Conservation (phyloP, 2,329 filamentous ascomycete genomes). For the Cladosporium sp. region DNA sequence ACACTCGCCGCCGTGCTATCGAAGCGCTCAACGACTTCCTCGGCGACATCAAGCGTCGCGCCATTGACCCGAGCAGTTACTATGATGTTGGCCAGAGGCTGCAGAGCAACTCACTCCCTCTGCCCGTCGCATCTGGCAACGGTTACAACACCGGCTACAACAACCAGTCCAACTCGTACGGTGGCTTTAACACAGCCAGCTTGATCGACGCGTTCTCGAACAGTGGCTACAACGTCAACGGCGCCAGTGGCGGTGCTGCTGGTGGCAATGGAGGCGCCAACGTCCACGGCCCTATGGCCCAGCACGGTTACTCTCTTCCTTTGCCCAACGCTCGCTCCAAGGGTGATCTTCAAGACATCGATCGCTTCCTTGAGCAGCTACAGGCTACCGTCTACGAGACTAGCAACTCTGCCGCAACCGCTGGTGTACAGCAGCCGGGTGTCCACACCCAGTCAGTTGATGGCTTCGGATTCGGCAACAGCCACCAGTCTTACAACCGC, state of each 20-base stretch:
- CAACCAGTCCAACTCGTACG: constrained; percentile 29
- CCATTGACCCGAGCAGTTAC: constrained; percentile 88
- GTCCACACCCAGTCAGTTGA: constrained; percentile 58
- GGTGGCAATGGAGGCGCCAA: constrained; percentile 49
- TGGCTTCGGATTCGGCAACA: constrained; percentile 53
- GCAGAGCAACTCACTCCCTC: constrained; percentile 64
- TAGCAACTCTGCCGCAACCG: constrained; percentile 71
- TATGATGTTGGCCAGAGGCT: constrained; percentile 87
- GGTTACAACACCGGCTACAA: constrained; percentile 44
- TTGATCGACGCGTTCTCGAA: constrained; percentile 39
- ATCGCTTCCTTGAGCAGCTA: constrained; percentile 93
- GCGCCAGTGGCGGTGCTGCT: constrained; percentile 23
- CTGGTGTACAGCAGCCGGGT: constrained; percentile 74
- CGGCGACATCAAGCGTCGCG: constrained; percentile 84
- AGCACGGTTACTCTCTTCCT: constrained; percentile 82
- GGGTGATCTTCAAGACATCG: constrained; percentile 89
- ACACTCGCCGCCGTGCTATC: constrained; percentile 75
- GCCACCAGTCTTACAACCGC: constrained; percentile 54
- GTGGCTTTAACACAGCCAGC: constrained; percentile 37
- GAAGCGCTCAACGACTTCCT: constrained; percentile 94
- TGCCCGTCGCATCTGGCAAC: constrained; percentile 38
- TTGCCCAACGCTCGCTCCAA: constrained; percentile 91
- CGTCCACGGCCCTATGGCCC: constrained; percentile 57
- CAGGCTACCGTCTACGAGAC: constrained; percentile 95
- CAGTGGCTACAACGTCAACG: constrained; percentile 29